Evolutionary conservation across 805 yeast genomes (phyloP).

Genomic region (Barnettozyma siamensis): DNA sequence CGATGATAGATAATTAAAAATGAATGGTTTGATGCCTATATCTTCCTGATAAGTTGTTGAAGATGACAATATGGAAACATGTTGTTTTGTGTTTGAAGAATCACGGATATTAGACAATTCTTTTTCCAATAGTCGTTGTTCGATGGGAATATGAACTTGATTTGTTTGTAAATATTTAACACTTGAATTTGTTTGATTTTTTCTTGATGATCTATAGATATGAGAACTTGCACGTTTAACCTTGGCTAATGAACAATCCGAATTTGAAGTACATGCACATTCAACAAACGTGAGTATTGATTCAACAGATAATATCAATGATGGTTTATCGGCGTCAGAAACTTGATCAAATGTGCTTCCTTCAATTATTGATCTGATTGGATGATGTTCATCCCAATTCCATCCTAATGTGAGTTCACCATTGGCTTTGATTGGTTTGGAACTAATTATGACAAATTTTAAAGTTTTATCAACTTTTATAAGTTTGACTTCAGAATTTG

Average conservation of each 20-base stretch:
- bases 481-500: slow-evolving; percentile 64
- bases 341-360: slow-evolving; percentile 47
- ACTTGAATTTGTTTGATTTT: slow-evolving; percentile 21
- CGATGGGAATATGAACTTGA: slow-evolving; percentile 26
- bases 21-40: slow-evolving; percentile 18
- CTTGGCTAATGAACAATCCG: slow-evolving; percentile 52
- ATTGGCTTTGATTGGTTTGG: slow-evolving; percentile 50
- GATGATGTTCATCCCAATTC: slow-evolving; percentile 85
- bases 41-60: slow-evolving; percentile 10
- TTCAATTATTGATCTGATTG: slow-evolving; percentile 51
- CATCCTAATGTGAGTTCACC: slow-evolving; percentile 75
- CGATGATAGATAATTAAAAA: slow-evolving; percentile 15
- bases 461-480: slow-evolving; percentile 34
- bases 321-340: slow-evolving; percentile 45
- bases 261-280: slow-evolving; percentile 49
- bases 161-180: slow-evolving; percentile 29
- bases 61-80: slow-evolving; percentile 7
- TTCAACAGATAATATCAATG: slow-evolving; percentile 56
- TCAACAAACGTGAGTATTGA: slow-evolving; percentile 56
- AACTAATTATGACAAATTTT: slow-evolving; percentile 52
- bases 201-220: slow-evolving; percentile 46
- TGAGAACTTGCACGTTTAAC: slow-evolving; percentile 58
- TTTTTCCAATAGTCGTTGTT: slow-evolving; percentile 25
- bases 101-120: slow-evolving; percentile 19
- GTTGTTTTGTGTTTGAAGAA: slow-evolving; percentile 8